Base-by-base conservation (phyloP, 129 eudicot species). In the Centaurea solstitialis region DNA sequence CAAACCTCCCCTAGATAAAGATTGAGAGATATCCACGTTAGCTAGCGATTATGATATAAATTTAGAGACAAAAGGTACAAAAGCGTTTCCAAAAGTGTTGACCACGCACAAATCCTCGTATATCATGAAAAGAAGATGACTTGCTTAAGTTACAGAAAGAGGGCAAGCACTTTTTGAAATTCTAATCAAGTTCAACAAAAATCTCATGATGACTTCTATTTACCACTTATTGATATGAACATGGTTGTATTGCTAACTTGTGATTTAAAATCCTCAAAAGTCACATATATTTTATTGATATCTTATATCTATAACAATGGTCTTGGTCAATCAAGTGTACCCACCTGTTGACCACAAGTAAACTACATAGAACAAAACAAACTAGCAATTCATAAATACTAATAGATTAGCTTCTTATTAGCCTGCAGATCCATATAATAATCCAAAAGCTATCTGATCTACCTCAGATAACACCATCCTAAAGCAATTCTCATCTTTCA, bases 1-100 rank as follows among this genome's bases (percentile, higher is more conserved):
- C 11, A 79, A 79, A 33, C 76, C 76, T 70, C 70, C 83, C 83
- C 59, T 57, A 37, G 70, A 71, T 70, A 79, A 70, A 20, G 22
- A 45, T 7, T 33, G 1, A 18, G 75, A 70, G 53, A 18, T 26
- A 43, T 45, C 1, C 12, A 7, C 9, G 81, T 45, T 68, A 45
- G 45, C 75, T 78, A 67, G 20, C 12, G n/a, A 59, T 24, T 28
- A 68, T 68, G 72, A 68, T 68, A 28, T 68, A 68, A 68, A 40
- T 6, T 13, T 13, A 9, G 68, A 28, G 72, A 50, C n/a, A 15
- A 50, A 50, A 15, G 15, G 62, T 15, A 15, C 21, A 15, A 6
- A n/a, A n/a, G n/a, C n/a, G 59, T 47, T 47, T 47, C 21, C 62
- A 15, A 3, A 50, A 15, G 62, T 2, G 21, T 50, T 15, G 21